Conservation (phyloP, 2,329 filamentous ascomycete genomes). For the Ceratocystis cacaofunesta region DNA sequence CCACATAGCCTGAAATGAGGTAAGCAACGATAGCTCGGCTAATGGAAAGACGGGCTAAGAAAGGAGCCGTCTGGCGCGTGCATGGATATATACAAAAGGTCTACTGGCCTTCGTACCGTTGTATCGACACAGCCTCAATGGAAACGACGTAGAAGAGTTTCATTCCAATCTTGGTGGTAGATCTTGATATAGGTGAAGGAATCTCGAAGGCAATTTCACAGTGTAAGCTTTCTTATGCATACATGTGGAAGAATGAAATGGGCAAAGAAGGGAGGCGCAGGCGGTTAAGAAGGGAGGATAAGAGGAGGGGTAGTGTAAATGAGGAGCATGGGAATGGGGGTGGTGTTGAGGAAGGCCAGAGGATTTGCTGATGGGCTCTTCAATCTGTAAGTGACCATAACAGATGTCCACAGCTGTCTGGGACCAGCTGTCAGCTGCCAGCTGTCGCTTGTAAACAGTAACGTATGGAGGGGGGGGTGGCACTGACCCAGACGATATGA, state of each 20-base stretch:
- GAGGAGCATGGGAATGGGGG: not conserved
- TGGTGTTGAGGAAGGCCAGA: not conserved
- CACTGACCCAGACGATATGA: not conserved
- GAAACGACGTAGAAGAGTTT: not conserved
- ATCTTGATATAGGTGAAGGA: not conserved
- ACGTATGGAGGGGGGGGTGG: not conserved
- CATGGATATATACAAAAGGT: not conserved
- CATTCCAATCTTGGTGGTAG: not conserved
- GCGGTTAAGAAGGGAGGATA: not conserved
- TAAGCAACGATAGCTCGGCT: not conserved
- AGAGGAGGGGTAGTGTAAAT: not conserved
- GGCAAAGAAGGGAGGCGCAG: not conserved
- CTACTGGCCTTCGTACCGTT: not conserved
- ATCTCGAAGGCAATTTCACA: not conserved
- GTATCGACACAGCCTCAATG: constrained; percentile 1
- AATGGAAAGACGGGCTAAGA: not conserved
- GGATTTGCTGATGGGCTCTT: not conserved
- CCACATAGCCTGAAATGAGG: not conserved
- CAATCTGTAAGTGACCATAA: not conserved
- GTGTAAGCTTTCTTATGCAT: not conserved
- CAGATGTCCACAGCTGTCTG: not conserved
- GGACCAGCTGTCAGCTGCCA: not conserved
- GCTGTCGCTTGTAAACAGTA: not conserved
- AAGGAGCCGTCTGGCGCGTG: not conserved
- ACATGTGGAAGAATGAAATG: not conserved